Evolutionary conservation across 2,329 filamentous ascomycete species (phyloP), one percentile per base, ranked within the genome.

Genomic region (Keithomyces neogunnii): DNA sequence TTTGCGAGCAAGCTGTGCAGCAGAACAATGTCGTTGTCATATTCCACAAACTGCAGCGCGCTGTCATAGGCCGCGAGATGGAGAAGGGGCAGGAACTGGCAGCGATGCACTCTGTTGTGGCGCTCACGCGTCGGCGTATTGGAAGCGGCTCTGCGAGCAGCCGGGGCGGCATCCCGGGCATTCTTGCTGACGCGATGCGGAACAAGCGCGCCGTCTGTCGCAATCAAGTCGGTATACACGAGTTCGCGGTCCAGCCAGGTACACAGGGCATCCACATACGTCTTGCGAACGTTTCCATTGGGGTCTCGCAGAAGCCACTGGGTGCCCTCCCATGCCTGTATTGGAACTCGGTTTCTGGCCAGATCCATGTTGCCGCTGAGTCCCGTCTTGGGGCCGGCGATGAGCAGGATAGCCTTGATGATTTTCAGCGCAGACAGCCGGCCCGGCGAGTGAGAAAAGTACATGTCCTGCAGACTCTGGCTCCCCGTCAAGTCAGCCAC

Each of bases 321-420:
- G 0, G 91, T 96, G n/a, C 89, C 89, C 67, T 97, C 91, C 93
- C 93, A 99, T 0, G 91, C 86, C 50, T 87, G 80, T 7, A 95
- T 76, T 0, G 88, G 84, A 1, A 95, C 88, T 40, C 77, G 81
- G 64, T 86, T 88, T 56, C 90, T 80, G 5, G 83, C 81, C 48
- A 93, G 78, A 32, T 80, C 80, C 48, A 74, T 77, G 63, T 76
- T 82, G 57, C 77, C 78, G 57, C 72, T 75, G 53, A 77, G 71
- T 57, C 77, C 81, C 28, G 76, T 78, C 57, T 77, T 78, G 42
- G 78, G 78, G 61, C 95, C 95, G 3, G 92, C 90, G 28, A 95
- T 86, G 26, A 85, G 70, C 26, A 99, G 73, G 51, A 96, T 90
- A 39, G 84, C 81, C 65, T 89, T 93, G 63, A 96, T 84, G 0